Conservation (phyloP, 192 early-diverging fungal genomes). For the Backusella mclennaniae region DNA sequence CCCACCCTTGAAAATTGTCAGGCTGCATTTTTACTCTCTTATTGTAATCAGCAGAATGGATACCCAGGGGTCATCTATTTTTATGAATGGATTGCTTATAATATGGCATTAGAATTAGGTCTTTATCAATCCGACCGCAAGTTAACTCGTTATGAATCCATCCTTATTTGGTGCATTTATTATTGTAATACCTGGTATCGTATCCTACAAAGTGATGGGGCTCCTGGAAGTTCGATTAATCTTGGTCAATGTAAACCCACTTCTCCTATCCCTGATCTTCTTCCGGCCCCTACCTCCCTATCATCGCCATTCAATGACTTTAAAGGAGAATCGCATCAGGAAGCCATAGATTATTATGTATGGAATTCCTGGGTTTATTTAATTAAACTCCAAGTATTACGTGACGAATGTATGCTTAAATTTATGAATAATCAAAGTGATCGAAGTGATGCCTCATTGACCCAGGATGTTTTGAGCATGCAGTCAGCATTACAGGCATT, state of each 20-base stretch:
- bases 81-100: conserved; percentile 40
- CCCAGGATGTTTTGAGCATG: conserved; percentile 18
- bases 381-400: conserved; percentile 30
- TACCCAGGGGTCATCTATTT: conserved; percentile 31
- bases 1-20: conserved; percentile 33
- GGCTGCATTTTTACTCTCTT: conserved; percentile 36
- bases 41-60: conserved; percentile 37
- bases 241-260: conserved; percentile 11
- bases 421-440: conserved; percentile 3
- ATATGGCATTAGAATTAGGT: conserved; percentile 37
- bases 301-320: background rate
- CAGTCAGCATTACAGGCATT: conserved; percentile 6
- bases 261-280: conserved; percentile 13
- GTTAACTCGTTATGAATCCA: conserved; percentile 23
- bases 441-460: conserved; percentile 5
- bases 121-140: conserved; percentile 20
- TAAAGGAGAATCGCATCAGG: background rate
- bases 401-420: conserved; percentile 23
- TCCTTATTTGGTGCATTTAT: conserved; percentile 36
- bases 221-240: background rate
- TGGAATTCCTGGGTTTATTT: conserved; percentile 29
- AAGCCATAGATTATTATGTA: conserved; percentile 21
- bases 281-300: background rate
- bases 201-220: conserved; percentile 19
- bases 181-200: conserved; percentile 37